Conservation (phyloP, 192 early-diverging fungal species). For the Coemansia sp. region DNA sequence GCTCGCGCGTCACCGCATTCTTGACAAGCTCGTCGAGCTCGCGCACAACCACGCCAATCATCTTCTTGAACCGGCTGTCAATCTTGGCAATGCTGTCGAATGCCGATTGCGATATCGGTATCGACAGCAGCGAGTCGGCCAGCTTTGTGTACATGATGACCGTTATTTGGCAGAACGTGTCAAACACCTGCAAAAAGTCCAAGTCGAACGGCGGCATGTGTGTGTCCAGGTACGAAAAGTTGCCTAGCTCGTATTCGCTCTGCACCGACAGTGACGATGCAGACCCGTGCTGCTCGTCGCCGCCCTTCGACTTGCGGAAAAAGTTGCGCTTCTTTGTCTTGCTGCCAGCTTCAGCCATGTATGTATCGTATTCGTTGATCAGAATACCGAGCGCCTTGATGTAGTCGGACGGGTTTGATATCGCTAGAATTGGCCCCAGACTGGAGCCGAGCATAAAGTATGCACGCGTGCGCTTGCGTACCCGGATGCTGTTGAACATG, state of each 20-base stretch:
- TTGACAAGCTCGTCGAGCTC: slow-evolving; percentile 63
- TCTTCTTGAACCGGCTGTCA: slow-evolving; percentile 67
- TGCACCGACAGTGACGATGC: too few relatives aligned
- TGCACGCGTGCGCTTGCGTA: slow-evolving; percentile 54
- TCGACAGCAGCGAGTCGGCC: slow-evolving; percentile 40
- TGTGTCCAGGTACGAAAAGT: slow-evolving; percentile 53
- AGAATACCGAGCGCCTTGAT: slow-evolving; percentile 60
- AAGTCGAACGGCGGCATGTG: slow-evolving; percentile 60
- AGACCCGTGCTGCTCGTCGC: slow-evolving; percentile 44
- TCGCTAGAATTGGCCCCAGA: slow-evolving; percentile 62
- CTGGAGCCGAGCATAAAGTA: slow-evolving; percentile 67
- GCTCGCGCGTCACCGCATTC: slow-evolving; percentile 60
- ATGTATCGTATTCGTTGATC: slow-evolving; percentile 58
- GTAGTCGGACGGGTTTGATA: slow-evolving; percentile 61
- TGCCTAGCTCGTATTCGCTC: slow-evolving; percentile 35
- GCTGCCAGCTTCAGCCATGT: slow-evolving; percentile 44
- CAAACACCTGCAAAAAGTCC: slow-evolving; percentile 67
- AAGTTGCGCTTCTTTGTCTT: slow-evolving; percentile 47
- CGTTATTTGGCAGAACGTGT: slow-evolving; percentile 62
- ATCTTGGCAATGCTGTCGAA: slow-evolving; percentile 65
- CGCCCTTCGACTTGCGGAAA: slow-evolving; percentile 47
- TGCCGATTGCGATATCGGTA: slow-evolving; percentile 51
- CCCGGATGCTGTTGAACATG: slow-evolving; percentile 46
- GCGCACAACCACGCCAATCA: slow-evolving; percentile 60
- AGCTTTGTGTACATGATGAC: slow-evolving; percentile 59